Conservation (phyloP, 371 early-diverging fungal genomes). For the Neoconidiobolus thromboides region DNA sequence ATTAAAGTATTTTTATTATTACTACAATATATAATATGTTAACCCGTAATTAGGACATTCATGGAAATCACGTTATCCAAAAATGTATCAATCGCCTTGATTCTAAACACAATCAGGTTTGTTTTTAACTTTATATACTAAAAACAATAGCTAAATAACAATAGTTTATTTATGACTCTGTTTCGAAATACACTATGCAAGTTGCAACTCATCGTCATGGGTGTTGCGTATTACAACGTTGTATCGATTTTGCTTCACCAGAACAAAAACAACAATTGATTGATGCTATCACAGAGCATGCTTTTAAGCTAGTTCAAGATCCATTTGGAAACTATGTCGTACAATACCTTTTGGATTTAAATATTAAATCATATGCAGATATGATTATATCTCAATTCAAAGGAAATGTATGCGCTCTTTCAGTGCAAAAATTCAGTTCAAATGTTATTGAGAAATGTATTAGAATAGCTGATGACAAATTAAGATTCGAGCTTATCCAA, state of each 20-base stretch:
- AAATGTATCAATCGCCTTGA: conserved; percentile 73
- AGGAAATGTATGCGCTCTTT: conserved; percentile 56
- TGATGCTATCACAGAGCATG: conserved; percentile 48
- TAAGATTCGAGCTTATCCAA: conserved; percentile 42
- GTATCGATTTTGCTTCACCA: conserved; percentile 69
- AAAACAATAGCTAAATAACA: not conserved
- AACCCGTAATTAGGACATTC: conserved; percentile 38
- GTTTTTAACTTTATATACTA: not conserved
- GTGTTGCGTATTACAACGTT: conserved; percentile 92
- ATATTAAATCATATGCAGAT: too few relatives aligned
- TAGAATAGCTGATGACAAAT: conserved; percentile 47
- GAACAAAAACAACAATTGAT: conserved; percentile 60
- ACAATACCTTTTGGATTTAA: conserved; percentile 82
- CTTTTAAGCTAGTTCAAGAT: conserved; percentile 67
- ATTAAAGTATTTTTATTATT: conserved; percentile 29
- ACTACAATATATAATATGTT: not conserved
- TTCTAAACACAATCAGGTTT: conserved; percentile 35
- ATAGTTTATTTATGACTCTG: conserved; percentile 69
- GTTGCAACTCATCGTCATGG: conserved; percentile 93
- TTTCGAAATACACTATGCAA: conserved; percentile 62
- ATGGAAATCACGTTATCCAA: conserved; percentile 97
- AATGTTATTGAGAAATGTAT: conserved; percentile 92
- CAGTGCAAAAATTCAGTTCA: conserved; percentile 79
- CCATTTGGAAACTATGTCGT: conserved; percentile 98
- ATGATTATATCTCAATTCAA: conserved; percentile 21